These are phyloP conservation scores for Periglandula ipomoeae DNA, from an alignment of 2,329 filamentous ascomycete species.

Conservation along the genomic window DNA sequence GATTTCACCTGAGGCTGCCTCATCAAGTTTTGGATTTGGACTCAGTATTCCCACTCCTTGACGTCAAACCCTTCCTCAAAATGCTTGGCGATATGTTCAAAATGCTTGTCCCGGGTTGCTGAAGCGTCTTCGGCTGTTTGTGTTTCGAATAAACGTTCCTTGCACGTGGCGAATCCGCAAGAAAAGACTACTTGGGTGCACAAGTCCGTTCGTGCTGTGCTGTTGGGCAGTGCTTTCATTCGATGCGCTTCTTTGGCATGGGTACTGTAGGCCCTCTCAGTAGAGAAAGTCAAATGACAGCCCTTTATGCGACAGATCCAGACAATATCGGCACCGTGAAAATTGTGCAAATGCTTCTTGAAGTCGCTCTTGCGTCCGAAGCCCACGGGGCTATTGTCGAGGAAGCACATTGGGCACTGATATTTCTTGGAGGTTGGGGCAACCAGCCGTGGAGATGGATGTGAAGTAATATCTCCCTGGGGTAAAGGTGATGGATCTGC, in stretches of 20 bases:
- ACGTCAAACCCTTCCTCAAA: conserved; percentile 34
- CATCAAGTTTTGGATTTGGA: conserved; percentile 35
- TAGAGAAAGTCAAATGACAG: conserved; percentile 34
- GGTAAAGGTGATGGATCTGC: conserved; percentile 26
- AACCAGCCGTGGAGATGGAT: conserved; percentile 27
- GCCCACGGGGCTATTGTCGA: conserved; percentile 35
- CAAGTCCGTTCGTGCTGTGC: conserved; percentile 30
- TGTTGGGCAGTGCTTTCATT: conserved; percentile 31
- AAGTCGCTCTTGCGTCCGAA: conserved; percentile 39
- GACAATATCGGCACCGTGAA: conserved; percentile 32
- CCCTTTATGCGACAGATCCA: conserved; percentile 34
- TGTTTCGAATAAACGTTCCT: conserved; percentile 34
- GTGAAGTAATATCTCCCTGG: conserved; percentile 23
- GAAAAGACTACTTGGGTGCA: conserved; percentile 36
- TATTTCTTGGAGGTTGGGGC: conserved; percentile 31
- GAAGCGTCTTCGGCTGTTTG: conserved; percentile 25
- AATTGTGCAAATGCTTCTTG: conserved; percentile 40
- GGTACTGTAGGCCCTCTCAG: conserved; percentile 34
- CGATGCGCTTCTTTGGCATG: conserved; percentile 34
- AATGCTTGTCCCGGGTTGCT: conserved; percentile 31
- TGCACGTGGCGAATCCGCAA: conserved; percentile 33
- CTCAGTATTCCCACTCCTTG: conserved; percentile 33
- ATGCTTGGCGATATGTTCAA: conserved; percentile 38
- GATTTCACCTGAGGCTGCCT: conserved; percentile 33
- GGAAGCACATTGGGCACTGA: conserved; percentile 36